These are phyloP conservation scores for Prunus yedoensis DNA, from an alignment of 331 rosid species.

Conservation along the genomic window DNA sequence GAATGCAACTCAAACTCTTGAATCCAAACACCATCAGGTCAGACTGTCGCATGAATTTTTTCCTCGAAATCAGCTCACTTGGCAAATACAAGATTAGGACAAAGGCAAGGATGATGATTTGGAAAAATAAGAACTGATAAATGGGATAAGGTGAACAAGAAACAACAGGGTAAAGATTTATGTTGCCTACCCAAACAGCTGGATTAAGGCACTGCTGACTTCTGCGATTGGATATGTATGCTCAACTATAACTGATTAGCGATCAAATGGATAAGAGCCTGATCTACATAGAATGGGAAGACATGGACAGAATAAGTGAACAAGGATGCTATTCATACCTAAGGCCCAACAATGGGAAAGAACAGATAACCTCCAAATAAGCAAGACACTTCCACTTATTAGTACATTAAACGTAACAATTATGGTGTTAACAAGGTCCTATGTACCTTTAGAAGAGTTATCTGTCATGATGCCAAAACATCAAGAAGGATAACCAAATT, in stretches of 20 bases:
- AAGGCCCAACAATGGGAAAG: slow-evolving; percentile 4
- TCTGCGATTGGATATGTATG: not conserved
- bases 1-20: slow-evolving; percentile 6
- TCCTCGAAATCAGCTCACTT: not conserved
- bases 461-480: not conserved
- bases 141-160: not conserved
- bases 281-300: not conserved
- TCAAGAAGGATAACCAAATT: not conserved
- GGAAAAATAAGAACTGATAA: not conserved
- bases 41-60: not conserved
- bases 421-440: not conserved
- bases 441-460: not conserved
- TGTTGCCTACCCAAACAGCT: slow-evolving; percentile 6
- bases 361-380: not conserved
- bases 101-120: not conserved
- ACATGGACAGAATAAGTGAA: slow-evolving; percentile 12
- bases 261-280: slow-evolving; percentile 4
- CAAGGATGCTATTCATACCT: not conserved
- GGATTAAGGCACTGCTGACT: not conserved
- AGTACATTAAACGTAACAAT: not conserved
- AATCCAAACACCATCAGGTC: not conserved
- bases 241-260: not conserved
- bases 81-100: not conserved
- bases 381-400: not conserved
- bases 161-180: not conserved